These are phyloP conservation scores for Podaxis mareebaensis DNA, from an alignment of 768 basidiomycete genomes.

Conservation along the genomic window DNA sequence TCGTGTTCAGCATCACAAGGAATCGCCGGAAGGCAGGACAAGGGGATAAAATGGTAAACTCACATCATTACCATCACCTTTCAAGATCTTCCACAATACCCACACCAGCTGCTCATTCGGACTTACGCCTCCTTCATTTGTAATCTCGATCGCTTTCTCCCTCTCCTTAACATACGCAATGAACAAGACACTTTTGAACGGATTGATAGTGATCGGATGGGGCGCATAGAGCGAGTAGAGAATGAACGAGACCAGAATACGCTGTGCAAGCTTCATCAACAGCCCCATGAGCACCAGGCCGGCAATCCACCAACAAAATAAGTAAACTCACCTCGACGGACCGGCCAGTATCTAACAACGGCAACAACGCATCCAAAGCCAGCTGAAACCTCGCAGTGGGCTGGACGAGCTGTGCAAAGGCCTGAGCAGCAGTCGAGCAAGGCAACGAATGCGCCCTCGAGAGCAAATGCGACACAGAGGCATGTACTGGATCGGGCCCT, in stretches of 20 bases:
- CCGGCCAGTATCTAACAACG: slow-evolving; percentile 58
- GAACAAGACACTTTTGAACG: slow-evolving; percentile 75
- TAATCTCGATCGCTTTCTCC: slow-evolving; percentile 53
- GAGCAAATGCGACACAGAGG: slow-evolving; percentile 70
- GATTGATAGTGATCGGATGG: slow-evolving; percentile 77
- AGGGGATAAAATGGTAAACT: slow-evolving; percentile 27
- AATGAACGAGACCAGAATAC: slow-evolving; percentile 79
- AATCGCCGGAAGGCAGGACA: background rate
- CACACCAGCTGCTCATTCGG: slow-evolving; percentile 80
- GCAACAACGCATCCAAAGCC: slow-evolving; percentile 79
- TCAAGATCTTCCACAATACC: slow-evolving; percentile 86
- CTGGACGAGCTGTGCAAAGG: slow-evolving; percentile 75
- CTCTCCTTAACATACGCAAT: slow-evolving; percentile 70
- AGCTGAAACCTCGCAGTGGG: slow-evolving; percentile 79
- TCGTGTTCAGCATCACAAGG: slow-evolving; percentile 4
- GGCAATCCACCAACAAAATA: slow-evolving; percentile 1
- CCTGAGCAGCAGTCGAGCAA: slow-evolving; percentile 75
- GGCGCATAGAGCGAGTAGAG: slow-evolving; percentile 80
- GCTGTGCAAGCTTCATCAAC: slow-evolving; percentile 55
- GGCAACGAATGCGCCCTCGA: slow-evolving; percentile 66
- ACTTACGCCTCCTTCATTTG: slow-evolving; percentile 49
- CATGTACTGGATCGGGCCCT: slow-evolving; percentile 51
- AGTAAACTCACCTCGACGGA: slow-evolving; percentile 52
- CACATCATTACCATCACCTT: slow-evolving; percentile 81
- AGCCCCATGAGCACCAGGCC: background rate